Percentiles rank a stretch among this genome's conserved stretches.
phyloP scores from a whole-genome alignment of 192 early-diverging fungal species.

The Cetraspora pellucida region DNA sequence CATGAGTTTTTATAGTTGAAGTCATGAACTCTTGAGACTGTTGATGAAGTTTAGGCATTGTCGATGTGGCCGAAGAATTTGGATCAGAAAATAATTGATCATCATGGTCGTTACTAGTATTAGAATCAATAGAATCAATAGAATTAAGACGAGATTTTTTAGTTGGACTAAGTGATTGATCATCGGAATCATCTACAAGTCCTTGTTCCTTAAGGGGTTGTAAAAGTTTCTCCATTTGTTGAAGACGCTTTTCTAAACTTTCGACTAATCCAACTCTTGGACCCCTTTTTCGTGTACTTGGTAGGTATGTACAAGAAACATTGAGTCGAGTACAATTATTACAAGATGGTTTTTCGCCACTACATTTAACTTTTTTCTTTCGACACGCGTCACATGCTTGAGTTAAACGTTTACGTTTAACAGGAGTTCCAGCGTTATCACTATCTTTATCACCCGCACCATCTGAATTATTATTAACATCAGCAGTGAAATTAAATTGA shows the following conservation, averaged over 20 bases:
- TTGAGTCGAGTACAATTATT: conserved; percentile 74
- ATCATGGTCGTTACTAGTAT: background rate
- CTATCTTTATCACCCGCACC: no score
- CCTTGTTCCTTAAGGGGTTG: conserved; percentile 41
- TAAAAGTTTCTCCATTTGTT: conserved; percentile 77
- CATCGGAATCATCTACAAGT: conserved; percentile 20
- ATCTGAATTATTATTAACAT: no score
- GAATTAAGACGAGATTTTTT: conserved; percentile 15
- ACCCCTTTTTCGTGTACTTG: conserved; percentile 85
- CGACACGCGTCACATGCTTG: conserved; percentile 76
- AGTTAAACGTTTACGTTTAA: conserved; percentile 66
- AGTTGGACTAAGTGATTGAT: conserved; percentile 1
- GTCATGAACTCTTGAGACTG: background rate
- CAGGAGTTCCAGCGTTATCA: no score
- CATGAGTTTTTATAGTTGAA: background rate
- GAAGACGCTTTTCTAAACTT: conserved; percentile 71
- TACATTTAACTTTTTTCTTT: conserved; percentile 69
- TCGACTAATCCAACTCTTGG: conserved; percentile 83
- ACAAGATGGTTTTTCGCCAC: conserved; percentile 78
- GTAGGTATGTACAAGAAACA: conserved; percentile 75
- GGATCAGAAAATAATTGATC: background rate
- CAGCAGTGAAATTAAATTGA: no score
- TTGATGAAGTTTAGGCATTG: background rate
- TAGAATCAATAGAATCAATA: background rate
- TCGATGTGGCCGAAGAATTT: background rate